A percentile compares a stretch with the other conserved stretches of the same genome.
phyloP scores from a whole-genome alignment of 371 early-diverging fungal species.

The Umbelopsis sp. region DNA sequence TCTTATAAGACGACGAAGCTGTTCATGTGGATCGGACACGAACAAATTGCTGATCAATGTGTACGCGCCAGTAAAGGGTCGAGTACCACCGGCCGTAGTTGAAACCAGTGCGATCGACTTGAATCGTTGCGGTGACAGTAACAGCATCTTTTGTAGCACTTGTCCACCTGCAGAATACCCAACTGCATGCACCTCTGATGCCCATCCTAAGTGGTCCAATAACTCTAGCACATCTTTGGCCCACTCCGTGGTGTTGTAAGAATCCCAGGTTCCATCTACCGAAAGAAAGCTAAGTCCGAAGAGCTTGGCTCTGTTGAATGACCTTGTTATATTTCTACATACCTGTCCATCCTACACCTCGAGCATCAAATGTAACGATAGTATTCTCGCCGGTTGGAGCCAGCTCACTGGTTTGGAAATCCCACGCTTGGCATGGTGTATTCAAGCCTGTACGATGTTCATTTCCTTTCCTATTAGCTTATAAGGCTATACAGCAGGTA shows the following conservation, averaged over 20 bases:
- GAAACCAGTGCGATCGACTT: slow-evolving; percentile 25
- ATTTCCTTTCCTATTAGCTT: too few relatives aligned
- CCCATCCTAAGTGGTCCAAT: slow-evolving; percentile 13
- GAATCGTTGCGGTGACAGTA: slow-evolving; percentile 22
- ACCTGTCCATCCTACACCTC: slow-evolving; percentile 22
- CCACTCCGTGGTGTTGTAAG: slow-evolving; percentile 26
- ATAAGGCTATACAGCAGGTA: not conserved
- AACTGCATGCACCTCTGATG: slow-evolving; percentile 9
- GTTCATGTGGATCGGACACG: slow-evolving; percentile 23
- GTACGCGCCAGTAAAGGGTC: slow-evolving; percentile 29
- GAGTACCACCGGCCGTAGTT: slow-evolving; percentile 29
- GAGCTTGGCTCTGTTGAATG: not conserved
- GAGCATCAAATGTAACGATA: slow-evolving; percentile 14
- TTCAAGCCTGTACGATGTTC: not conserved
- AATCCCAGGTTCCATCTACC: slow-evolving; percentile 30
- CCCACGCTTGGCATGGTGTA: slow-evolving; percentile 22
- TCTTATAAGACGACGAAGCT: slow-evolving; percentile 24
- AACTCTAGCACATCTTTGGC: slow-evolving; percentile 16
- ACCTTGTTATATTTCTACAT: not conserved
- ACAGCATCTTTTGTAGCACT: slow-evolving; percentile 24
- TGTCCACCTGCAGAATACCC: slow-evolving; percentile 21
- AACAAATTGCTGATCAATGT: slow-evolving; percentile 27
- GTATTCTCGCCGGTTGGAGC: slow-evolving; percentile 14
- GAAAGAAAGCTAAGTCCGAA: not conserved
- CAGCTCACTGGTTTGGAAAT: slow-evolving; percentile 15